Base-by-base conservation (phyloP, 331 rosid genomes). In the Prunus yedoensis region DNA sequence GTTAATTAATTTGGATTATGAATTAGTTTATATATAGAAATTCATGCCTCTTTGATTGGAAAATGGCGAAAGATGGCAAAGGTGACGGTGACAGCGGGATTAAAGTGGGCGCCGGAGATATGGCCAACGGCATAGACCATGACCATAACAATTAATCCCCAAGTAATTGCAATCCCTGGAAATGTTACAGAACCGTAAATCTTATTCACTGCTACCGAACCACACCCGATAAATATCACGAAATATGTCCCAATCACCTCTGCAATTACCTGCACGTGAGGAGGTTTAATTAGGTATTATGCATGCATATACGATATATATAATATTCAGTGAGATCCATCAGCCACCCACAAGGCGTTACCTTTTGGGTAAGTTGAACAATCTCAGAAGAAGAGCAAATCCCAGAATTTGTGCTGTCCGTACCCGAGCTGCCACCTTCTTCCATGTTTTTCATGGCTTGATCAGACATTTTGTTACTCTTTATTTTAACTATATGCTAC, bases 51-150 rank as follows among this genome's bases (percentile, higher is more conserved):
- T 60, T 59, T 73, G 20, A 46, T 4, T 16, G 97, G 93, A 43
- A 91, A 91, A 0, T 74, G 88, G 1, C 92, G 87, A 28, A 85
- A 85, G 32, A 91, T 47, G 27, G 97, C 83, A 13, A 85, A 84
- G 56, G 92, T 74, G 49, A 88, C 11, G 0, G 93, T 93, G 35
- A 93, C 88, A 0, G 93, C 92, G 0, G 93, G 96, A 69, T 91
- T 91, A 61, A 94, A 88, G 81, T 94, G 98, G 11, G 83, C 97
- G 23, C 96, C 94, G 27, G 98, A 93, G 66, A 91, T 87, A 18
- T 93, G 98, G 45, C 89, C 96, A 12, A 91, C 79, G 1, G 96
- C 0, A 54, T 91, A 94, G 49, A 86, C 46, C 94, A 94, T 79
- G 49, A 90, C 84, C 85, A 86, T 90, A 0, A 82, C 96, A 7